Evolutionary conservation across 2,329 filamentous ascomycete species (phyloP), one percentile per base, ranked within the genome.

Genomic region (Aspergillus cejpii): DNA sequence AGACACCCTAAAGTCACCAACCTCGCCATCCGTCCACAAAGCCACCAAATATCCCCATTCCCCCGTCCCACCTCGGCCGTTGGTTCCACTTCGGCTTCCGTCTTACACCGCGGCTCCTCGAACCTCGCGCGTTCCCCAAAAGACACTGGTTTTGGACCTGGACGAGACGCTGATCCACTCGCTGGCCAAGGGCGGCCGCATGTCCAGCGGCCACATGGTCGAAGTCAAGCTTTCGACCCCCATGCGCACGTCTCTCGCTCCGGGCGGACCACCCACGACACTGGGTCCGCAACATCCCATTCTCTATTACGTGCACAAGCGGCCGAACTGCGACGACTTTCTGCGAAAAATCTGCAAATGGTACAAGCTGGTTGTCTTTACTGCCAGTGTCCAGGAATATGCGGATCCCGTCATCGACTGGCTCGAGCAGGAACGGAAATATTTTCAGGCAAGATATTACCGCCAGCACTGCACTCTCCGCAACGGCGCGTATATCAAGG

Each of bases 351-450:
- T 96, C 37, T 89, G 83, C 74, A 95, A 95, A 72, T 98, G 92
- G 92, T 98, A 94, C 71, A 97, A 96, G 64, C 74, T 98, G 12
- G 87, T 98, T 41, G 77, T 97, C 37, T 98, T 98, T 67, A 98
- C 92, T 7, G 92, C 92, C 2, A 95, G 89, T 15, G 92, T 98
- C 28, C 92, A 98, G 66, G 92, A 98, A 67, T 98, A 98, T 61
- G 92, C 92, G 45, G 92, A 98, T 66, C 92, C 92, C 0, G 92
- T 98, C 45, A 97, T 98, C 63, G 92, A 98, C 75, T 97, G 90
- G 89, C 78, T 98, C 48, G 92, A 98, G 70, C 83, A 88, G 55
- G 92, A 98, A 69, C 83, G 90, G 60, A 97, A 97, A 70, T 97
- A 88, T 72, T 98, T 98, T 69, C 85, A 86, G 27, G 87, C 84